A percentile compares a stretch with the other conserved stretches of the same genome.
Conservation (phyloP, 495 filamentous ascomycete species). For the Rusavskia elegans region DNA sequence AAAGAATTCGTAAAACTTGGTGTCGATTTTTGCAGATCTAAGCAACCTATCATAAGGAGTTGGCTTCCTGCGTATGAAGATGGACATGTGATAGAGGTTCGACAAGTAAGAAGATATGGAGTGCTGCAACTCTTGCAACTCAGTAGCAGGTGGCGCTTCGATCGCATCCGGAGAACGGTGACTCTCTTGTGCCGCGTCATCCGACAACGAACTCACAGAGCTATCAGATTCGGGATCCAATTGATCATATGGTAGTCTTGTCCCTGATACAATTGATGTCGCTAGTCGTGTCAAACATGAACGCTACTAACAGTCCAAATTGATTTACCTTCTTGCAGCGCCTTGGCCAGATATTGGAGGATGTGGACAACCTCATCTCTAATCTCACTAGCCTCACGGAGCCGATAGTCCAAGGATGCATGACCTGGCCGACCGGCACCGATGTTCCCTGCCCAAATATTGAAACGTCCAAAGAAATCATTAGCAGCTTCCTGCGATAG, state of each 20-base stretch:
- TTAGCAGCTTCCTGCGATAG: background rate
- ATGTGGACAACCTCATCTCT: background rate
- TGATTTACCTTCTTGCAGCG: slow-evolving; percentile 1
- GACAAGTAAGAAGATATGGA: background rate
- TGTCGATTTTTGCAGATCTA: slow-evolving; percentile 1
- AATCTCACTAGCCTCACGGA: background rate
- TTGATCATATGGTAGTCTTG: slow-evolving; percentile 5
- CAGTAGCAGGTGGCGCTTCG: background rate
- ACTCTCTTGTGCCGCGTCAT: background rate
- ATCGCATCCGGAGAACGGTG: background rate
- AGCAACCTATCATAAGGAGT: slow-evolving; percentile 12
- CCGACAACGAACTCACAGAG: background rate
- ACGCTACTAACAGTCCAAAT: background rate
- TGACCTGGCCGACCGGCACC: slow-evolving; percentile 14
- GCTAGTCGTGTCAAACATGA: background rate
- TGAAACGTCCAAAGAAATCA: slow-evolving; percentile 6
- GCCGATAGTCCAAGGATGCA: slow-evolving; percentile 5
- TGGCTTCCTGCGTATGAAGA: slow-evolving; percentile 12
- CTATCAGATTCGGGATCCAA: slow-evolving; percentile 5
- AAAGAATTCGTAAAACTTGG: slow-evolving; percentile 5
- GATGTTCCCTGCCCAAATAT: slow-evolving; percentile 17
- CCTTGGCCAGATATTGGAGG: background rate
- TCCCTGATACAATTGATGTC: slow-evolving; percentile 1
- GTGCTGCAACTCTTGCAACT: background rate
- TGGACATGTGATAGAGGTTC: background rate